phyloP scores from a whole-genome alignment of 2,329 filamentous ascomycete species.

The Aspergillus bombycis region DNA sequence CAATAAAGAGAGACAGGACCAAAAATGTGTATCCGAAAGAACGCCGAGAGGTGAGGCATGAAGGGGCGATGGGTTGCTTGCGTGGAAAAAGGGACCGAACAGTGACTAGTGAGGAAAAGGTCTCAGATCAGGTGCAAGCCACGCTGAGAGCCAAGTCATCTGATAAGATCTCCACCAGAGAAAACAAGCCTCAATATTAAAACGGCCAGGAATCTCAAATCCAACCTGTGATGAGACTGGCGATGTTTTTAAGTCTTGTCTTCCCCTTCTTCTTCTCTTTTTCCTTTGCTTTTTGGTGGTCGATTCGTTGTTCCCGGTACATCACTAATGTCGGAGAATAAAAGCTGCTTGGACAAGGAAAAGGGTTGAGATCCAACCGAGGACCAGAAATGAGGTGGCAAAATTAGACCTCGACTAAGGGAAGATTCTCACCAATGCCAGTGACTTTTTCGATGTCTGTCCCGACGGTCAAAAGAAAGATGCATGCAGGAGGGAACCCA shows the following conservation, averaged over 20 bases:
- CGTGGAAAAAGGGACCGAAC: neutral
- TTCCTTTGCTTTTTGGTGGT: neutral
- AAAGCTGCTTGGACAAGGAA: too few relatives aligned
- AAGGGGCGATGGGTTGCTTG: neutral
- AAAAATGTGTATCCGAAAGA: conserved; percentile 1
- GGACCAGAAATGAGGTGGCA: neutral
- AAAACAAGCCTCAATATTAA: conserved; percentile 2
- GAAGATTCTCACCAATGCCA: neutral
- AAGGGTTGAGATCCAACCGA: neutral
- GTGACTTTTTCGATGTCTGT: neutral
- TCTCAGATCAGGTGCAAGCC: neutral
- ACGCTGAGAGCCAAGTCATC: conserved; percentile 5
- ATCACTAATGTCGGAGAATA: neutral
- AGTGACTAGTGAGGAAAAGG: neutral
- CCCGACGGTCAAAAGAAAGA: neutral
- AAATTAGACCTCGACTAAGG: neutral
- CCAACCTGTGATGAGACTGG: neutral
- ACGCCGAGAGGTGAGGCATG: neutral
- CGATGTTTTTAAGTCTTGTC: neutral
- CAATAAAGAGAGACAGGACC: neutral
- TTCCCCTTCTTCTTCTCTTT: neutral
- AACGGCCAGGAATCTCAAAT: neutral
- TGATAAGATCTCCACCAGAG: conserved; percentile 5
- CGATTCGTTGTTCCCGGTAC: neutral
- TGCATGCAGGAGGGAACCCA: neutral